These are phyloP conservation scores for Lodderomyces elongisporus DNA, from an alignment of 1,139 yeast genomes.

Conservation along the genomic window DNA sequence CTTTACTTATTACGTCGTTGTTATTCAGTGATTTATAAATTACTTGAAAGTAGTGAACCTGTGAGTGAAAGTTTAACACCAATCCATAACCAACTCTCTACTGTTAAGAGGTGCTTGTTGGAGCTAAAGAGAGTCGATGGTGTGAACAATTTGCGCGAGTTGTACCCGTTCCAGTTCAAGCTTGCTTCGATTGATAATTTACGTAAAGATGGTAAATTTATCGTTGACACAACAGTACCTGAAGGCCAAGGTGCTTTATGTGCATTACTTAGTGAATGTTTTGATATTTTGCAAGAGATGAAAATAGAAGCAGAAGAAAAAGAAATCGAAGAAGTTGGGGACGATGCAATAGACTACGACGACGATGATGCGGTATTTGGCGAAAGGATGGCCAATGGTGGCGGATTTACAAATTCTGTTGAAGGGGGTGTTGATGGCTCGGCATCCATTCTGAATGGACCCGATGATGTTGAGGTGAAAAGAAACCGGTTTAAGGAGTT, in stretches of 20 bases:
- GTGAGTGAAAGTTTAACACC: slow-evolving; percentile 91
- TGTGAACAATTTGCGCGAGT: slow-evolving; percentile 74
- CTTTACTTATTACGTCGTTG: slow-evolving; percentile 82
- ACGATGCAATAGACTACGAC: slow-evolving; percentile 12
- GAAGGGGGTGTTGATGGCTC: background rate
- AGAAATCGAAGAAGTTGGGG: slow-evolving; percentile 31
- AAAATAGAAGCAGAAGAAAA: slow-evolving; percentile 81
- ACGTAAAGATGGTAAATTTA: slow-evolving; percentile 86
- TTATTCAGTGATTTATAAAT: slow-evolving; percentile 81
- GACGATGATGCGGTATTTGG: slow-evolving; percentile 3
- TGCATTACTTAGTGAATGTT: slow-evolving; percentile 88
- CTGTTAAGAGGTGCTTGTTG: slow-evolving; percentile 82
- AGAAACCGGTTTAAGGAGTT: slow-evolving; percentile 42
- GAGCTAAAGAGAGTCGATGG: slow-evolving; percentile 94
- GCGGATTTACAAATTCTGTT: slow-evolving; percentile 13
- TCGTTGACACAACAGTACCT: slow-evolving; percentile 82
- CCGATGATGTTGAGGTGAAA: slow-evolving; percentile 42
- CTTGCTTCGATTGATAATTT: slow-evolving; percentile 82
- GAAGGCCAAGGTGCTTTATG: slow-evolving; percentile 95
- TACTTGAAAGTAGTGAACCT: slow-evolving; percentile 89
- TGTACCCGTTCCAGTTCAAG: slow-evolving; percentile 93
- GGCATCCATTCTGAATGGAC: slow-evolving; percentile 20
- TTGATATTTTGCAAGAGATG: slow-evolving; percentile 85
- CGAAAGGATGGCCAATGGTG: slow-evolving; percentile 10
- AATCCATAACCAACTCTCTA: slow-evolving; percentile 83